Evolutionary conservation across 768 basidiomycete genomes (phyloP).

Genomic region (Rhodotorula toruloides): DNA sequence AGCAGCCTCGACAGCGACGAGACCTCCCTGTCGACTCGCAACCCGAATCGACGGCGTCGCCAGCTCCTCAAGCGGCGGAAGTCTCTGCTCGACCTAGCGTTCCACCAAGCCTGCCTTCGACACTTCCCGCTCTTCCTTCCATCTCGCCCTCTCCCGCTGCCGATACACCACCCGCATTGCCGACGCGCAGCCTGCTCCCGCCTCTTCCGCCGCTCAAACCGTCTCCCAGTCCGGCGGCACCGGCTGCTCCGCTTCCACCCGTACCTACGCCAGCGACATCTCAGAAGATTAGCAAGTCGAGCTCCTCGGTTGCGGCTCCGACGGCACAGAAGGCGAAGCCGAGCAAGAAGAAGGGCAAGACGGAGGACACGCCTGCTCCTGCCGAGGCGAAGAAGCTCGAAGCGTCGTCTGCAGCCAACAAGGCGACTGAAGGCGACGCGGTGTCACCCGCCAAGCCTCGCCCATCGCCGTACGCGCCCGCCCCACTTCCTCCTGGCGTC

Average conservation of each 20-base stretch:
- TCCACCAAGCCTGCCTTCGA: neutral
- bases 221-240: neutral
- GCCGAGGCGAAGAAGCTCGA: neutral
- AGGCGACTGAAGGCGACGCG: neutral
- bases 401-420: too few relatives aligned
- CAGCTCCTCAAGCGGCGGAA: neutral
- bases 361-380: neutral
- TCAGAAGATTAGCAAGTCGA: too few relatives aligned
- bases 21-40: neutral
- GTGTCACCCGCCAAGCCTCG: conserved; percentile 11
- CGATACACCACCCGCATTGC: neutral
- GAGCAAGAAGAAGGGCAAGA: neutral
- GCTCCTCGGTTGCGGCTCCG: too few relatives aligned
- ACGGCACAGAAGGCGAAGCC: conserved; percentile 11
- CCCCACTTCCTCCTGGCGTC: conserved; percentile 43
- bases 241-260: neutral
- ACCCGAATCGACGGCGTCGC: neutral
- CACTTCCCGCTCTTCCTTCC: neutral
- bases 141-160: neutral
- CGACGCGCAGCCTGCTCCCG: neutral
- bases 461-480: conserved; percentile 23
- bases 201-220: neutral
- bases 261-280: too few relatives aligned
- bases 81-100: neutral
- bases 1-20: conserved; percentile 9